Evolutionary conservation across 192 early-diverging fungal species (phyloP).

Genomic region (Phycomyces blakesleeanus): DNA sequence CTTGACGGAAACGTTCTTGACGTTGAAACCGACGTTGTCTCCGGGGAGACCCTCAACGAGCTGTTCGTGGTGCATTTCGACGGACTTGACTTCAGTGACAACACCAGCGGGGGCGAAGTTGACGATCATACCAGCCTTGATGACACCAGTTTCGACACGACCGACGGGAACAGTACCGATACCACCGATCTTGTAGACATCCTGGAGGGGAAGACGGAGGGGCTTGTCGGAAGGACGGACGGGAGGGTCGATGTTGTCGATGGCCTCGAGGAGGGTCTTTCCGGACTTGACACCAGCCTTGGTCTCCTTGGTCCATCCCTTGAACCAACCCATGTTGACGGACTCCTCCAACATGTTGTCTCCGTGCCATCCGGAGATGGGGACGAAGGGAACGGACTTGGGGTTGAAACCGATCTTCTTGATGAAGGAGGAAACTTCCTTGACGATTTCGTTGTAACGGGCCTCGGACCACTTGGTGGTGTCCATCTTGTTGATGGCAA

Average conservation of each 20-base stretch:
- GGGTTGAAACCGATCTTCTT: slow-evolving; percentile 98
- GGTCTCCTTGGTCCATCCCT: slow-evolving; percentile 93
- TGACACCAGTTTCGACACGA: slow-evolving; percentile 93
- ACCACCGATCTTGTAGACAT: slow-evolving; percentile 99
- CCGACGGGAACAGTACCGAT: slow-evolving; percentile 96
- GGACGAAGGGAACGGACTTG: slow-evolving; percentile 88
- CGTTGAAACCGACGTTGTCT: slow-evolving; percentile 99
- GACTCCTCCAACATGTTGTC: slow-evolving; percentile 98
- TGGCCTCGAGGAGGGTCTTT: slow-evolving; percentile 91
- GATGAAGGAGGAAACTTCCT: slow-evolving; percentile 93
- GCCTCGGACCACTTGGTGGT: slow-evolving; percentile 90
- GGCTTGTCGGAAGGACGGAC: slow-evolving; percentile 87
- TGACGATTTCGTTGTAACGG: slow-evolving; percentile 95
- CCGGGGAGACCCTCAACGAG: slow-evolving; percentile 85
- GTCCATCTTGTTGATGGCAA: slow-evolving; percentile 99
- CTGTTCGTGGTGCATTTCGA: slow-evolving; percentile 97
- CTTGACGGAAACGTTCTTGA: slow-evolving; percentile 98
- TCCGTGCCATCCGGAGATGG: slow-evolving; percentile 98
- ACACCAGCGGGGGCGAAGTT: slow-evolving; percentile 12
- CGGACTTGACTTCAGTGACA: slow-evolving; percentile 93
- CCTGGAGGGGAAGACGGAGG: slow-evolving; percentile 95
- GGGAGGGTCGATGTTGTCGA: slow-evolving; percentile 93
- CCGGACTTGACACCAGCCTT: slow-evolving; percentile 64
- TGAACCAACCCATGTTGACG: slow-evolving; percentile 95
- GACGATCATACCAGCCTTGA: slow-evolving; percentile 54